These are phyloP conservation scores for Rubus parviflorus DNA, from an alignment of 306 rosid genomes.

Conservation along the genomic window DNA sequence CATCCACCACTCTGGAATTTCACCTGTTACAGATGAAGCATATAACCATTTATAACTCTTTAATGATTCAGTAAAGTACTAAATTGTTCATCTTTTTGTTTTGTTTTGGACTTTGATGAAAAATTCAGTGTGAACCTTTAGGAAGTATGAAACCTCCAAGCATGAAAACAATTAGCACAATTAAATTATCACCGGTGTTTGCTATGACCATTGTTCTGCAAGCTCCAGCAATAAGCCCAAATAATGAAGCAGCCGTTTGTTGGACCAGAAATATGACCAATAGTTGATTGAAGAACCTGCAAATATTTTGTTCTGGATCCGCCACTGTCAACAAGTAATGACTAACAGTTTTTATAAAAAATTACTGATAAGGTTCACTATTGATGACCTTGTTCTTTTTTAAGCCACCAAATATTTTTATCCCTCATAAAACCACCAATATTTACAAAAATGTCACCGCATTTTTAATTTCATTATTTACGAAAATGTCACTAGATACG, in stretches of 20 bases:
- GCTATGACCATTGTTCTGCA: conserved; percentile 92
- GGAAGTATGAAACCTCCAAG: conserved; percentile 95
- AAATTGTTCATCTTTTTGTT: background rate
- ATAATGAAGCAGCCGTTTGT: conserved; percentile 92
- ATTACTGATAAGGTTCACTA: too few species aligned
- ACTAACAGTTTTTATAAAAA: too few species aligned
- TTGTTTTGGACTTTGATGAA: background rate
- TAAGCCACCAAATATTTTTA: too few species aligned
- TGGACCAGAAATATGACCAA: conserved; percentile 72
- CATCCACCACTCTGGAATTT: conserved; percentile 88
- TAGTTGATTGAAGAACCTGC: conserved; percentile 87
- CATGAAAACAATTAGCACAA: conserved; percentile 70
- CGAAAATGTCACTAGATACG: too few species aligned
- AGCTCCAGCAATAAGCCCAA: conserved; percentile 77
- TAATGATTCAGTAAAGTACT: conserved; percentile 18
- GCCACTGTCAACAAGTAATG: background rate
- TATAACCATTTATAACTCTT: too few species aligned
- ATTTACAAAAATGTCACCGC: too few species aligned
- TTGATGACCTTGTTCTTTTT: too few species aligned
- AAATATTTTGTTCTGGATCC: conserved; percentile 19
- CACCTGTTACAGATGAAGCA: conserved; percentile 42
- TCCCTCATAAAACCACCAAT: too few species aligned
- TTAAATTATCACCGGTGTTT: conserved; percentile 82
- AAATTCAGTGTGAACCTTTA: conserved; percentile 49
- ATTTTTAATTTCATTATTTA: too few species aligned